Evolutionary conservation across 2,329 filamentous ascomycete genomes (phyloP), one percentile per base, ranked within the genome.

Genomic region (Cytospora chrysosperma): DNA sequence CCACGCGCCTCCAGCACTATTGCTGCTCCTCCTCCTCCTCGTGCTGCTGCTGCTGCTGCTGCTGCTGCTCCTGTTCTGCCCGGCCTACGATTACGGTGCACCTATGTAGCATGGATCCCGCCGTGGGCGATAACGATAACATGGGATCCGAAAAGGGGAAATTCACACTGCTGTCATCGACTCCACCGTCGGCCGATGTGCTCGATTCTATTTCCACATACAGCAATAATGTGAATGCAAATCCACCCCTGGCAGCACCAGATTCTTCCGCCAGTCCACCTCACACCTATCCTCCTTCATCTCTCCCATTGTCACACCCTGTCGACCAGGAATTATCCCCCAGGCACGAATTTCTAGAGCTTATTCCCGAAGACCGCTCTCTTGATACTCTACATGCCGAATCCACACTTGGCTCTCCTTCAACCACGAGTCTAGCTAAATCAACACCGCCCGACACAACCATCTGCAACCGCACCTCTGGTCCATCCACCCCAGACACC

Each of bases 351-450:
- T 57, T 47, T 12, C 7, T 65, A 26, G 61, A 63, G 37, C 64
- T 65, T 21, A 65, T 65, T 21, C 64, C 64, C 49, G 64, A 65
- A 37, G 64, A 65, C 61, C 57, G 59, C 26, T 59, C 64, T 50
- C 49, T 60, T 54, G 37, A 61, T 56, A 12, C 60, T 54, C 49
- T 50, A 54, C 37, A 56, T 55, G 21, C 60, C 30, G 55, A 53
- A n/a, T 49, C 55, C 24, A 57, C 27, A 34, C 12, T 56, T 30
- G 57, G 53, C 21, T 63, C 61, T 51, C 64, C 53, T 30, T 50
- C 49, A 12, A 19, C 40, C 30, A 26, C 57, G 34, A 40, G 27
- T 24, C 32, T 43, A 24, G 32, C 57, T 6, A 30, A 30, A 28
- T 55, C 59, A 61, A 27, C 59, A 55, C 40, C 34, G 24, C n/a